A percentile compares a stretch with the other conserved stretches of the same genome.
These are phyloP conservation scores for Paecilomyces fulvus DNA, from an alignment of 2,329 filamentous ascomycete species.

Conservation along the genomic window DNA sequence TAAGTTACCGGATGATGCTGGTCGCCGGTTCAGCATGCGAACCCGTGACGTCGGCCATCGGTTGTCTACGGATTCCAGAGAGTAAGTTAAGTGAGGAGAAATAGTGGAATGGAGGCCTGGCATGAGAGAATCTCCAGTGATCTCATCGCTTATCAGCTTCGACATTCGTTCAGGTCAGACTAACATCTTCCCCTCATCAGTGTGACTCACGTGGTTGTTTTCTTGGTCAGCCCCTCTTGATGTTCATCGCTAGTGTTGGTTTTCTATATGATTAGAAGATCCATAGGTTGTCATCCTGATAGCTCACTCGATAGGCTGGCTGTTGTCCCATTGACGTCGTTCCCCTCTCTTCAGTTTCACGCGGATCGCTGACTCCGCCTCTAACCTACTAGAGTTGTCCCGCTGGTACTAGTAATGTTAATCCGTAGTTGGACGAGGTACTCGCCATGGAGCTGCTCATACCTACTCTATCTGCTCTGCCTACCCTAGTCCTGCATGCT, in stretches of 20 bases:
- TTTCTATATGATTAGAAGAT: neutral
- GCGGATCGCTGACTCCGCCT: neutral
- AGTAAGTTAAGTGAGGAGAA: neutral
- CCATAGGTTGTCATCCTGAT: neutral
- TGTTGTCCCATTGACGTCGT: neutral
- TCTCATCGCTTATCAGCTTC: neutral
- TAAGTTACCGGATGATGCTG: neutral
- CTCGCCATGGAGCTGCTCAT: neutral
- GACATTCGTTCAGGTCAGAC: no score
- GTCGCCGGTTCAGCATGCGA: neutral
- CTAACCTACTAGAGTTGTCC: neutral
- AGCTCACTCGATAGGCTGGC: neutral
- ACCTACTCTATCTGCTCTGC: neutral
- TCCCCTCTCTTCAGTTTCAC: neutral
- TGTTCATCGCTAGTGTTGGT: neutral
- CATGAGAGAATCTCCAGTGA: neutral
- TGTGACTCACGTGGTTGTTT: neutral
- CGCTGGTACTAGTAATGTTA: neutral
- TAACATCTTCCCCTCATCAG: neutral
- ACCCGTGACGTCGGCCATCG: neutral
- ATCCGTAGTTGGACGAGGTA: neutral
- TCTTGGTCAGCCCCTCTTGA: neutral
- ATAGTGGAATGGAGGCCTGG: neutral
- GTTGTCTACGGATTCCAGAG: neutral
- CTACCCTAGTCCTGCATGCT: neutral